These are phyloP conservation scores for Metschnikowia continentalis DNA, from an alignment of 805 yeast species.

Conservation along the genomic window DNA sequence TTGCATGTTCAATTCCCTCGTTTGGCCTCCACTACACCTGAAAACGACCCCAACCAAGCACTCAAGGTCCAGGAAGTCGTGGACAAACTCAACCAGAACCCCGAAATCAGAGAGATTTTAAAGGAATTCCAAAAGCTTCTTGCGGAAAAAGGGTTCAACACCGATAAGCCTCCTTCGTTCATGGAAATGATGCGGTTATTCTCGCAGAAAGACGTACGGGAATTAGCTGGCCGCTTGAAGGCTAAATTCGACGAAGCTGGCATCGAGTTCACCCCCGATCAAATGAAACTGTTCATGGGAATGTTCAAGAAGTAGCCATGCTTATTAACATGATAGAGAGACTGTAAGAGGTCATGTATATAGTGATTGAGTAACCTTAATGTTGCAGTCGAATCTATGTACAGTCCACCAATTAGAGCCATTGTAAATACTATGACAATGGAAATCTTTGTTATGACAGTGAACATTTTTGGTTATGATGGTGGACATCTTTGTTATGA, in stretches of 20 bases:
- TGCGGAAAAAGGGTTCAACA: constrained; percentile 28
- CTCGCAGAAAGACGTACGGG: constrained; percentile 34
- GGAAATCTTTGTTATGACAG: too few species aligned
- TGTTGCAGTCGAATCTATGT: too few species aligned
- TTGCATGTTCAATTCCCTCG: constrained; percentile 2
- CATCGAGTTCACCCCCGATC: constrained; percentile 29
- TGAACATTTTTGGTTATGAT: too few species aligned
- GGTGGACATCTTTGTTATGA: too few species aligned
- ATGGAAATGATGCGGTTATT: constrained; percentile 34
- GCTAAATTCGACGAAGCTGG: constrained; percentile 29
- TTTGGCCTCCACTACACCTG: constrained; percentile 10
- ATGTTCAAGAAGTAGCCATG: constrained; percentile 14
- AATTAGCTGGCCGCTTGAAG: constrained; percentile 25
- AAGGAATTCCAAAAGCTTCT: constrained; percentile 30
- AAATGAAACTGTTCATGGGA: constrained; percentile 28
- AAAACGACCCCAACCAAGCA: constrained; percentile 4
- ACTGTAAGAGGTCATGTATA: not conserved
- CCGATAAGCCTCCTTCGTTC: constrained; percentile 32
- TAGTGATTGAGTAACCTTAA: not conserved
- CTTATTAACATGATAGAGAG: not conserved
- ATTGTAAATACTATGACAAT: too few species aligned
- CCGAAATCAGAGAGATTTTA: constrained; percentile 28
- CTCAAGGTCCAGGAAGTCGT: constrained; percentile 17
- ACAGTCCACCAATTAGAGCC: too few species aligned
- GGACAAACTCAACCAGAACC: constrained; percentile 20